Percentiles rank a stretch among this genome's conserved stretches.
These are phyloP conservation scores for Ogataea nonfermentans DNA, from an alignment of 805 yeast genomes.

Conservation along the genomic window DNA sequence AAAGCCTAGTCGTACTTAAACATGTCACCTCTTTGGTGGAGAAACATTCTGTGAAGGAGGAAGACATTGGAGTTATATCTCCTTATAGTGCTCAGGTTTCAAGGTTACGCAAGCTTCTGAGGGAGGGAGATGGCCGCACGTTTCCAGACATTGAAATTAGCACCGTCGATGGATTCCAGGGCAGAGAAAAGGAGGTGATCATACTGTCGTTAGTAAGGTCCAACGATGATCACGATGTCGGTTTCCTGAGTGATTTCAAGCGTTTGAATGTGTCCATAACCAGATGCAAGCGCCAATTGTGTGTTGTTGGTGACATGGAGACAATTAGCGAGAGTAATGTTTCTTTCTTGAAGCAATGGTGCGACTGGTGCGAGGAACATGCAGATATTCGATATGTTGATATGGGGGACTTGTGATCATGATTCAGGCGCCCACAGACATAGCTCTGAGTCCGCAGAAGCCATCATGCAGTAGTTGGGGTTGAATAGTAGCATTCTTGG, in stretches of 20 bases:
- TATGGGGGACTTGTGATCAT: conserved; percentile 33
- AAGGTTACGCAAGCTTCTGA: conserved; percentile 47
- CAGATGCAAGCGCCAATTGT: conserved; percentile 79
- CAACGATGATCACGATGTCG: conserved; percentile 67
- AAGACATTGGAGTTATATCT: conserved; percentile 77
- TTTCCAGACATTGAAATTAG: conserved; percentile 64
- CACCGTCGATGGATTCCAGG: conserved; percentile 96
- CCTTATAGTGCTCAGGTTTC: conserved; percentile 91
- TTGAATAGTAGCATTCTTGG: conserved; percentile 57
- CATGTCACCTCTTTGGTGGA: conserved; percentile 54
- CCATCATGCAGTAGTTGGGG: conserved; percentile 58
- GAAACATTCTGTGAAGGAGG: conserved; percentile 47
- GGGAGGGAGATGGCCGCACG: conserved; percentile 23
- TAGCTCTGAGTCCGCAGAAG: conserved; percentile 60
- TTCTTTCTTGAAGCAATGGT: conserved; percentile 62
- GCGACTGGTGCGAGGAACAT: conserved; percentile 62
- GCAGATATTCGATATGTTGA: conserved; percentile 71
- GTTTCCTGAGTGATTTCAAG: conserved; percentile 75
- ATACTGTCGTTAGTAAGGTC: conserved; percentile 80
- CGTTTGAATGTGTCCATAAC: conserved; percentile 94
- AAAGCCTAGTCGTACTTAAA: conserved; percentile 55
- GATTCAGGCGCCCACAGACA: conserved; percentile 41
- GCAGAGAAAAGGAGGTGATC: conserved; percentile 88
- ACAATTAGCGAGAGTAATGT: conserved; percentile 47
- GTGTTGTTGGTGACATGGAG: conserved; percentile 85